Percentiles rank a stretch among this genome's conserved stretches.
phyloP scores from a whole-genome alignment of 1,284 basidiomycete species.

The Sporisorium reilianum region DNA sequence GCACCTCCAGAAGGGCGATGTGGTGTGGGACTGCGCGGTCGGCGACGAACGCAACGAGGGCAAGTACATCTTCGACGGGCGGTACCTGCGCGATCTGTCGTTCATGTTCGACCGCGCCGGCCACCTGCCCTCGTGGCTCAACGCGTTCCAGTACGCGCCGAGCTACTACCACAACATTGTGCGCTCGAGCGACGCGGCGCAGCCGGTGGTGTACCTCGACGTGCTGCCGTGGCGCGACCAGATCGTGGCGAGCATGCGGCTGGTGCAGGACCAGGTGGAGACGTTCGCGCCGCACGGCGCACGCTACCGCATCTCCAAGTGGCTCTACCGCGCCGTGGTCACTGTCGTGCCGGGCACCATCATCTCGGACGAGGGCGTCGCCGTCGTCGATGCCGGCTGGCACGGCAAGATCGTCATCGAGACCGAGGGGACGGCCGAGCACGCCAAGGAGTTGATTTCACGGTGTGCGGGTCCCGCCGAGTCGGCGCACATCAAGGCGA shows the following conservation, averaged over 20 bases:
- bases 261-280: conserved; percentile 70
- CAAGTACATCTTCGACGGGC: conserved; percentile 70
- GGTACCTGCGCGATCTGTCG: conserved; percentile 65
- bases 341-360: conserved; percentile 53
- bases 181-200: conserved; percentile 44
- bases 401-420: conserved; percentile 61
- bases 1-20: conserved; percentile 67
- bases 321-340: conserved; percentile 70
- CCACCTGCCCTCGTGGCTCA: conserved; percentile 70
- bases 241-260: conserved; percentile 66
- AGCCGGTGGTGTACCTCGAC: conserved; percentile 66
- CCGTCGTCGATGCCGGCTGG: conserved; percentile 55
- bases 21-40: conserved; percentile 69
- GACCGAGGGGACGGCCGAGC: conserved; percentile 65
- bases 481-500: conserved; percentile 47
- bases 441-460: conserved; percentile 59
- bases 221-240: conserved; percentile 66
- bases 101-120: conserved; percentile 68
- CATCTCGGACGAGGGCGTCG: conserved; percentile 48
- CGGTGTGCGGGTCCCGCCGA: conserved; percentile 58
- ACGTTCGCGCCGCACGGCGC: conserved; percentile 67
- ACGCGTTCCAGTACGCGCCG: conserved; percentile 68
- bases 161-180: conserved; percentile 70
- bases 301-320: conserved; percentile 69
- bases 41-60: conserved; percentile 62